Base-by-base conservation (phyloP, 306 rosid species). In the Pyrus communis region DNA sequence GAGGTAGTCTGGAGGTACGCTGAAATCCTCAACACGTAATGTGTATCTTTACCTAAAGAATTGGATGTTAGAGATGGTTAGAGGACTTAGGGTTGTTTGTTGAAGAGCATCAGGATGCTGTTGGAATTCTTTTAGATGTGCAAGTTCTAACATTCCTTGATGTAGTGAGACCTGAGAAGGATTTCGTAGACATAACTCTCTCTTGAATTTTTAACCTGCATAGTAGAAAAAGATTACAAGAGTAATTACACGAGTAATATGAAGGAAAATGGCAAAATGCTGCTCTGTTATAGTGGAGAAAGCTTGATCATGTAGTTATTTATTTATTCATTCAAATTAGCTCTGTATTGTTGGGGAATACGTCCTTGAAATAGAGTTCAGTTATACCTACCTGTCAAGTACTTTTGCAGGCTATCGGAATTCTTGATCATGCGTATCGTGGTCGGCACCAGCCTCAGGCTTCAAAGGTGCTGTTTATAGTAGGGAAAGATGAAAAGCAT, bases 371-470 rank as follows among this genome's bases (percentile, higher is more conserved):
- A 13, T 27, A 15, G 13, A 27, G 15, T 30, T 51, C 68, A 70
- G 78, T 58, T 67, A n/a, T 54, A 30, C 62, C 70, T 35, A 15
- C 55, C 55, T 54, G 30, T 57, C 52, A 58, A 58, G 77, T 35
- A 68, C 78, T 78, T 84, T 75, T 74, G 81, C 87, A 92, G 96
- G 80, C 86, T 73, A 61, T 84, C 59, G 79, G 74, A 75, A 74
- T 76, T 82, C 73, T 90, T 65, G 84, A 84, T 70, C 81, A 69
- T 66, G 78, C 77, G 60, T 46, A 61, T 78, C 79, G 81, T 66
- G 78, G 78, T 43, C 28, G n/a, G 51, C 69, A 40, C 82, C 8
- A 18, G 19, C 18, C 58, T 31, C 74, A 63, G 35, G 87, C 64
- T 31, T 78, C 84, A 70, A 79, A 86, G 52, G 78, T 86, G 82